Base-by-base conservation (phyloP, 108 stramenopile species). In the Cyclostephanos tholiformis region DNA sequence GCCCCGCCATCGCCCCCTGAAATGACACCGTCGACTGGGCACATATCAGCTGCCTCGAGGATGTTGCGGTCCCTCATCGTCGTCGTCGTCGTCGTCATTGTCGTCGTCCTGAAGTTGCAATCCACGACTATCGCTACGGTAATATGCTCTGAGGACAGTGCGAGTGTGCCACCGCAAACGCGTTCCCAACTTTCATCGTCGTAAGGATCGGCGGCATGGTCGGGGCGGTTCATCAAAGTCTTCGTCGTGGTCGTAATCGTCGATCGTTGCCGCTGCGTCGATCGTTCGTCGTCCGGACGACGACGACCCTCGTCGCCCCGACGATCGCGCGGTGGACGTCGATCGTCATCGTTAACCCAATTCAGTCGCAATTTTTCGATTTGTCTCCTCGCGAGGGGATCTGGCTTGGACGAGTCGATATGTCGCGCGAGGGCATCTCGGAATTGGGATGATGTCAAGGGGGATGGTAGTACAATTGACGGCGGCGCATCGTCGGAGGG, bases 341-440 rank as follows among this genome's bases (percentile, higher is more conserved):
- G 27, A 67, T 0, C 22, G 38, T 69, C 60, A n/a, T 69, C 30
- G 53, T 55, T 74, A 2, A 60, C 38, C 91, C 91, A 93, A 51
- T 71, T 11, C 55, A 89, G 17, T 3, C 20, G 19, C 83, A 88
- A 79, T 25, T 26, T 65, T 53, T 82, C 69, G 32, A 89, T 58
- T 76, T 93, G 91, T 12, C 72, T 64, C 19, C 63, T 65, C 17
- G 69, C 82, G 49, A 89, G 44, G 12, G 85, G 83, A 82, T 93
- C 91, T 8, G 88, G 88, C 52, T 89, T 90, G 61, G 80, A 68
- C 51, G 82, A 79, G 61, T 89, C 87, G 30, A 92, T 59, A 65
- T 85, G 79, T n/a, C 46, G 19, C 14, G 44, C 39, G 39, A 91
- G 44, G 14, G 90, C 84, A 20, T 63, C 26, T 29, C 52, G 19